Evolutionary conservation across 495 filamentous ascomycete species (phyloP).

Genomic region (Neurospora sublineolata): DNA sequence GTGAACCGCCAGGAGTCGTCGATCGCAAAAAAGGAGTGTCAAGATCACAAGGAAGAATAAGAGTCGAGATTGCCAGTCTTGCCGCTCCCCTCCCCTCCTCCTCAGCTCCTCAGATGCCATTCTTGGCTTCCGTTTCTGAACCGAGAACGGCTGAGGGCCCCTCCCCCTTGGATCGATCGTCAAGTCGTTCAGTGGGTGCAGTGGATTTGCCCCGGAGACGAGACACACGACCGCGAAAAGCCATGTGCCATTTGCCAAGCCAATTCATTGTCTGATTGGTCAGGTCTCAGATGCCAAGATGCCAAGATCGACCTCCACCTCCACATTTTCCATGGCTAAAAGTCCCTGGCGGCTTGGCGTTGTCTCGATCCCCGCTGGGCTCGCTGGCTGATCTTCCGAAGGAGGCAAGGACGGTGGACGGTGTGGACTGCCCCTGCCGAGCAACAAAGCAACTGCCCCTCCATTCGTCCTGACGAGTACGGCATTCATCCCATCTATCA

Average conservation of each 20-base stretch:
- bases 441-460: neutral
- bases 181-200: neutral
- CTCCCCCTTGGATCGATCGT: neutral
- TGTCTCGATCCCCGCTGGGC: neutral
- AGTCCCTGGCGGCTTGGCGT: neutral
- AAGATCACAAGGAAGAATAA: neutral
- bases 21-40: neutral
- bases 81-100: neutral
- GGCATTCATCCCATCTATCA: neutral
- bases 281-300: neutral
- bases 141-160: neutral
- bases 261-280: neutral
- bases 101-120: neutral
- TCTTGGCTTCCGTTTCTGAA: neutral
- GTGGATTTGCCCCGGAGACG: neutral
- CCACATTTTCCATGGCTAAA: neutral
- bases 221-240: neutral
- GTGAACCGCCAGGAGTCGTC: neutral
- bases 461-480: neutral
- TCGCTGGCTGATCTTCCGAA: neutral
- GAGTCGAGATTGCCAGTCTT: neutral
- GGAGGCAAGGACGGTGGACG: neutral
- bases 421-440: neutral
- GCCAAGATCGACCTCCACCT: neutral
- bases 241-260: neutral